Evolutionary conservation across 805 yeast species (phyloP), one percentile per base, ranked within the genome.

Genomic region (Nakazawaea wickerhamii): DNA sequence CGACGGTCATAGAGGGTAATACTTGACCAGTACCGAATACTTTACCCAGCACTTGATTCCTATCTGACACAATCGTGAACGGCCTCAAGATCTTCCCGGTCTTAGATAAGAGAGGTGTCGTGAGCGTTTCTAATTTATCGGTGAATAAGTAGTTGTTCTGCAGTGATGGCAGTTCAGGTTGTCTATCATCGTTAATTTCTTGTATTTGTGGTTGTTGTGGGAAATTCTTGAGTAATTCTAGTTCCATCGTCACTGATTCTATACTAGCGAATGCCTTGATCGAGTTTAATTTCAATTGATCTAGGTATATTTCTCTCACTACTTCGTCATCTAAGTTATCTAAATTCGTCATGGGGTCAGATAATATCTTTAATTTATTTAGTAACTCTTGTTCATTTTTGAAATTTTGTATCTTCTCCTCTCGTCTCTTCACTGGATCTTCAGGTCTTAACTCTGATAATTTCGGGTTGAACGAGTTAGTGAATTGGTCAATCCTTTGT

Each of bases 1-100:
- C 99, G 0, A 93, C 89, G 0, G 95, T 70, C 93, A 93, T 87
- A 0, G 97, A 87, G 2, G 99, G 99, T 22, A 91, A 69, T 20
- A 73, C 79, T 61, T 93, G 97, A 1, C 97, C 99, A 2, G 95
- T 87, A 1, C 97, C 96, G 51, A 76, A 79, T 0, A 90, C 96
- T 52, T 81, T 76, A 25, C 70, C 64, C 44, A 72, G 67, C 14
- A 87, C 50, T 36, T 81, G 76, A 28, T 77, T 77, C 46, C 77
- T 71, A 33, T 71, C 63, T 8, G 81, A 67, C 11, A 79, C 77
- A 14, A 91, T 71, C 0, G 91, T 84, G 60, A 91, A 93, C 9
- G 97, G 97, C 51, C 84, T 75, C 25, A 85, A 60, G 5, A 91
- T 82, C 58, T 82, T 84, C 3, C 98, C 98, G 30, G 75, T 75